Base-by-base conservation (phyloP, 208 protist genomes). In the Phytomonas francai region DNA sequence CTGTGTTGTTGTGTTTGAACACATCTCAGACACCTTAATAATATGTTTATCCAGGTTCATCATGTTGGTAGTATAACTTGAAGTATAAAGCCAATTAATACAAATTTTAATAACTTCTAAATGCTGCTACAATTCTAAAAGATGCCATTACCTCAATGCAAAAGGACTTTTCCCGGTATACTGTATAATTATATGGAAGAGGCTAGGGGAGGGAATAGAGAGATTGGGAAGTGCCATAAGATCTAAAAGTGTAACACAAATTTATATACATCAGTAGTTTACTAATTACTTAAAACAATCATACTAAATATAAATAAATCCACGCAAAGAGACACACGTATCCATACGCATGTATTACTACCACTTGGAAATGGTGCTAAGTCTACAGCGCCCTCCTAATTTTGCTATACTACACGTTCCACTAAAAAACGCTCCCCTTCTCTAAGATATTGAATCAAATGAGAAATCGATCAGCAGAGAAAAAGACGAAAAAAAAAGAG, bases 361-460 rank as follows among this genome's bases (percentile, higher is more conserved):
- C 19, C 6, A 54, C 45, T 54, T 25, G 25, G 11, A 54, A 54
- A 54, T 25, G 19, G 45, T 22, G 22, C 45, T 54, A 25, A 54
- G 8, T 54, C 45, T 54, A 25, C 19, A 54, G 25, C 22, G 6
- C 2, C 22, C 49, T 63, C 30, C 11, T 19, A 5, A 16, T 30
- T 63, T 63, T 63, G 6, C 34, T 63, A 45, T 31, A 34, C 59
- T 63, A 63, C 34, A 45, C 11, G 22, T 45, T 34, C 31, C 60
- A 65, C 60, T 65, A 30, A 36, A 65, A 65, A 28, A 16, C 28
- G 45, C 45, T 45, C 45, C 12, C n/a, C 12, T 27, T 42, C n/a
- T 3, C 1, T 22, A 25, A 6, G 6, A 54, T 54, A 54, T 1
- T 25, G 16, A 54, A 5, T 54, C 1, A 22, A 22, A 54, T 25